A percentile compares a stretch with the other conserved stretches of the same genome.
Conservation (phyloP, 768 basidiomycete species). For the Boletellus sp. region DNA sequence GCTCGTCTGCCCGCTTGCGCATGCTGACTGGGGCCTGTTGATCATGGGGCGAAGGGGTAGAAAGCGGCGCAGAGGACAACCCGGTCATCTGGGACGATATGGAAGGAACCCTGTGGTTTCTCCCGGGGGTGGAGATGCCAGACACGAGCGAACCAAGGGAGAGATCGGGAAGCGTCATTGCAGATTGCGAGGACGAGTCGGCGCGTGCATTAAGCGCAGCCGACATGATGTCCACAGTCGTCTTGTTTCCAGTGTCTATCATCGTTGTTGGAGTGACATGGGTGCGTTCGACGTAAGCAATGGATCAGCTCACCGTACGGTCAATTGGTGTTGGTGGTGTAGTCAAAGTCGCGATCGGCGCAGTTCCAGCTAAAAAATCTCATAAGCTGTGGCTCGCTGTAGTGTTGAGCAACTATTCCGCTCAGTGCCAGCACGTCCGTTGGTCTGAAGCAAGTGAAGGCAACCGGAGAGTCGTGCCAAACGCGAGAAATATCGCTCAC, state of each 20-base stretch:
- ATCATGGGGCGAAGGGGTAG: slow-evolving; percentile 49
- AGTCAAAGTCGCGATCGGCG: slow-evolving; percentile 1
- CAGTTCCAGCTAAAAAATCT: neutral
- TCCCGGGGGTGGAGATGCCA: slow-evolving; percentile 50
- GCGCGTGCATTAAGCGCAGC: slow-evolving; percentile 37
- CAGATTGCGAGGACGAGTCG: slow-evolving; percentile 43
- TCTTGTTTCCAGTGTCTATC: neutral
- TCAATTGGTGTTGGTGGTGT: neutral
- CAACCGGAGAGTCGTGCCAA: neutral
- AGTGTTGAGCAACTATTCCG: neutral
- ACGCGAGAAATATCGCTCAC: slow-evolving; percentile 6
- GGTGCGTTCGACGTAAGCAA: neutral
- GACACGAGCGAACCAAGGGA: slow-evolving; percentile 56
- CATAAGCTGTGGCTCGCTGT: neutral
- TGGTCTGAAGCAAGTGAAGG: neutral
- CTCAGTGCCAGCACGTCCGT: neutral
- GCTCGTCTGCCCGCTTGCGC: slow-evolving; percentile 40
- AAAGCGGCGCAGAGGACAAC: slow-evolving; percentile 45
- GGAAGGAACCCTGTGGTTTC: slow-evolving; percentile 45
- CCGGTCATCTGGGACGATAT: slow-evolving; percentile 50
- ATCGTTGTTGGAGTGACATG: neutral
- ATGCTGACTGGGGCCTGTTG: slow-evolving; percentile 26
- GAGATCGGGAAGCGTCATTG: slow-evolving; percentile 51
- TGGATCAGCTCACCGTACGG: slow-evolving; percentile 7
- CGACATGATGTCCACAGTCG: slow-evolving; percentile 33